Evolutionary conservation across 1,139 yeast species (phyloP).

Genomic region (Pichia sp.): DNA sequence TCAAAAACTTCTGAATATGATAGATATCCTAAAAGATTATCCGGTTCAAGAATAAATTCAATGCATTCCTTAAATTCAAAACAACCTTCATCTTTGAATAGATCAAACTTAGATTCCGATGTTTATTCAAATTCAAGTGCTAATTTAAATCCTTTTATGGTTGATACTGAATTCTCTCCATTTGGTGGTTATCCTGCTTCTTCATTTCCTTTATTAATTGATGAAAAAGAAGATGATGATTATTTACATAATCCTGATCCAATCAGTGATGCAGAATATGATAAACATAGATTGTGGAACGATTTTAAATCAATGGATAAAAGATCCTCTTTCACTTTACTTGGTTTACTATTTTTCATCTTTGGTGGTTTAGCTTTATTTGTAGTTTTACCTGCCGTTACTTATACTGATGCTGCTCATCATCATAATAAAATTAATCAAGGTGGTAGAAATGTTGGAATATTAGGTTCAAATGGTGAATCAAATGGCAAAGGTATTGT

Average conservation of each 20-base stretch:
- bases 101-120: slow-evolving; percentile 15
- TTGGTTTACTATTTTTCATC: slow-evolving; percentile 52
- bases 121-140: slow-evolving; percentile 17
- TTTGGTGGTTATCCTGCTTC: slow-evolving; percentile 94
- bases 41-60: slow-evolving; percentile 33
- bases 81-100: slow-evolving; percentile 14
- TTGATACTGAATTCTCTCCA: slow-evolving; percentile 58
- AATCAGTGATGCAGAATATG: slow-evolving; percentile 74
- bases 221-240: slow-evolving; percentile 89
- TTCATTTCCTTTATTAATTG: slow-evolving; percentile 76
- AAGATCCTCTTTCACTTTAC: slow-evolving; percentile 51
- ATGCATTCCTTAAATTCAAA: slow-evolving; percentile 30
- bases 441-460: slow-evolving; percentile 21
- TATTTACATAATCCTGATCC: slow-evolving; percentile 92
- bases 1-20: slow-evolving; percentile 25
- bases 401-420: slow-evolving; percentile 59
- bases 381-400: slow-evolving; percentile 65
- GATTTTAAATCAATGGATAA: slow-evolving; percentile 58
- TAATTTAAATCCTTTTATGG: slow-evolving; percentile 27
- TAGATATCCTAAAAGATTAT: slow-evolving; percentile 31
- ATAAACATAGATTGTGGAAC: slow-evolving; percentile 51
- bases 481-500: slow-evolving; percentile 19
- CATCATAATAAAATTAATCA: slow-evolving; percentile 15
- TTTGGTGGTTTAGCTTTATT: slow-evolving; percentile 62
- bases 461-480: slow-evolving; percentile 4